Conservation (phyloP, 1,139 yeast genomes). For the Debaryomyces fabryi region DNA sequence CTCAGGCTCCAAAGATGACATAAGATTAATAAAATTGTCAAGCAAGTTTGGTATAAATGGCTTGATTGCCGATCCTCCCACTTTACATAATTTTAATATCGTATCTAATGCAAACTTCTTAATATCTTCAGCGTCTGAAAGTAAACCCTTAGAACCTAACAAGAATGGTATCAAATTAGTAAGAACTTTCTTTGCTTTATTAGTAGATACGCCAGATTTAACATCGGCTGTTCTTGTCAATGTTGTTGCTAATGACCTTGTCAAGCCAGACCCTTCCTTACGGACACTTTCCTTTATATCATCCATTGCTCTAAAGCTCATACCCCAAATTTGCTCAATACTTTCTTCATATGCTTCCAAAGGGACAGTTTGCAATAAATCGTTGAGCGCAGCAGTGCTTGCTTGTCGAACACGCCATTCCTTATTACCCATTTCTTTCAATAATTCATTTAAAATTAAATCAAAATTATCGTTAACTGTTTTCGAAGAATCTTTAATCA, state of each 20-base stretch:
- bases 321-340: conserved; percentile 76
- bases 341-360: conserved; percentile 53
- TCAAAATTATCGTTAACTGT: conserved; percentile 58
- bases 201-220: conserved; percentile 17
- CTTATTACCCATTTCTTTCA: conserved; percentile 71
- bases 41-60: conserved; percentile 72
- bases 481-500: conserved; percentile 62
- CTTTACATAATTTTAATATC: conserved; percentile 66
- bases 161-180: conserved; percentile 74
- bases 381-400: conserved; percentile 72
- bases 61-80: conserved; percentile 59
- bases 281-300: conserved; percentile 95
- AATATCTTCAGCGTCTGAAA: conserved; percentile 87
- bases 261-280: conserved; percentile 71
- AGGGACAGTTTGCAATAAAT: conserved; percentile 65
- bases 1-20: conserved; percentile 93
- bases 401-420: conserved; percentile 98
- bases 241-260: conserved; percentile 66
- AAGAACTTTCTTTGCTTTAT: conserved; percentile 54
- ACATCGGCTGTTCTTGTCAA: conserved; percentile 52
- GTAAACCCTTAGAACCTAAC: conserved; percentile 74
- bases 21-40: conserved; percentile 66
- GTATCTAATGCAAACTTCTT: conserved; percentile 76
- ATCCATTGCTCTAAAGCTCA: conserved; percentile 88
- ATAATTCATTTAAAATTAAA: conserved; percentile 63